A percentile compares a stretch with the other conserved stretches of the same genome.
phyloP scores from a whole-genome alignment of 2,329 filamentous ascomycete species.

The Chlorencoelia australis region DNA sequence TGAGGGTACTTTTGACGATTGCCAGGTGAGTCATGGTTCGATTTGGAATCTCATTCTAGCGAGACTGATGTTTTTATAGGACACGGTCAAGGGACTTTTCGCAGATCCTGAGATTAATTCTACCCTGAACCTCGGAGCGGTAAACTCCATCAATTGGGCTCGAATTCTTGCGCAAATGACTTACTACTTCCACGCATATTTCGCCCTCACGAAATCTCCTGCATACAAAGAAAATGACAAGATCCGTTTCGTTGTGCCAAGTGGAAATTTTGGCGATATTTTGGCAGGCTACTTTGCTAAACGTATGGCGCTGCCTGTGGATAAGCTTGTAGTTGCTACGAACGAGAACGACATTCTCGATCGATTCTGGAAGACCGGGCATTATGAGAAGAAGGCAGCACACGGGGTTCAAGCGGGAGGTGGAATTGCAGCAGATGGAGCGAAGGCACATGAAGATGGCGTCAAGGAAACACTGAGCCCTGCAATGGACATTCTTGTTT shows the following conservation, averaged over 20 bases:
- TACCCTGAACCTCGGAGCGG: slow-evolving; percentile 74
- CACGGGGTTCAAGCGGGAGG: slow-evolving; percentile 46
- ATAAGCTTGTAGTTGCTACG: slow-evolving; percentile 85
- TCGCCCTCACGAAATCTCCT: slow-evolving; percentile 56
- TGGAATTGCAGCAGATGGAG: slow-evolving; percentile 44
- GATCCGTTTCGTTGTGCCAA: slow-evolving; percentile 81
- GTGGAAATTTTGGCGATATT: slow-evolving; percentile 95
- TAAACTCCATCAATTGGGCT: slow-evolving; percentile 96
- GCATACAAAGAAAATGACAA: slow-evolving; percentile 55
- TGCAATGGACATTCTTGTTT: slow-evolving; percentile 96
- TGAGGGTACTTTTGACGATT: slow-evolving; percentile 89
- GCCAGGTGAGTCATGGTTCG: slow-evolving; percentile 49
- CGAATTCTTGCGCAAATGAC: slow-evolving; percentile 93
- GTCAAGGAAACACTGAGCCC: slow-evolving; percentile 89
- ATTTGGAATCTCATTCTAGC: neutral
- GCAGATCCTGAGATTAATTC: slow-evolving; percentile 75
- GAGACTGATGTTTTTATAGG: slow-evolving; percentile 35
- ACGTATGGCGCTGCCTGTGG: slow-evolving; percentile 76
- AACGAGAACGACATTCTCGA: slow-evolving; percentile 98
- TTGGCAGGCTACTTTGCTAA: slow-evolving; percentile 88
- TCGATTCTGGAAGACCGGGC: slow-evolving; percentile 84
- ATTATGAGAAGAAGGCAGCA: slow-evolving; percentile 75
- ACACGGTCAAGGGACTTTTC: slow-evolving; percentile 91
- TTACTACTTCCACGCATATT: slow-evolving; percentile 96
- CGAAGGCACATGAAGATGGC: slow-evolving; percentile 54